Conservation (phyloP, 2,329 filamentous ascomycete genomes). For the Fusarium tanahbumbuense region DNA sequence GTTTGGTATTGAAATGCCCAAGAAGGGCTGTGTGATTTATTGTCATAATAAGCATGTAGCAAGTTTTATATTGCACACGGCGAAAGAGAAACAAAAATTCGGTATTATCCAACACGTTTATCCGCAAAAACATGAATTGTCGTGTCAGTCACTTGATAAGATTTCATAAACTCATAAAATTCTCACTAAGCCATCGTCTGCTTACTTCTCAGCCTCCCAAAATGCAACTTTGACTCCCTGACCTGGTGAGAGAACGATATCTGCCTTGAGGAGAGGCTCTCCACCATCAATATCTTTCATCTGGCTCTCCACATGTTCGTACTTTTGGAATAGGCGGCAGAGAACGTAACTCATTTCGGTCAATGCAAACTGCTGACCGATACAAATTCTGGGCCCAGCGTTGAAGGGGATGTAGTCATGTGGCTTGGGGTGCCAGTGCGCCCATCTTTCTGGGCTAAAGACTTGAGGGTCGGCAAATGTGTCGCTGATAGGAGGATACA, state of each 20-base stretch:
- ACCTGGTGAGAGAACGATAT: constrained; percentile 70
- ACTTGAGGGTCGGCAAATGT: constrained; percentile 59
- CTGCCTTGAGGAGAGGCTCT: constrained; percentile 64
- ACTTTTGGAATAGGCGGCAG: constrained; percentile 78
- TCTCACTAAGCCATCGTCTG: neutral
- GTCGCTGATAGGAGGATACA: constrained; percentile 66
- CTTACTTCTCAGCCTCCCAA: constrained; percentile 57
- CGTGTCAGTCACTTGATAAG: neutral
- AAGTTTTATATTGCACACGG: neutral
- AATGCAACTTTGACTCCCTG: constrained; percentile 70
- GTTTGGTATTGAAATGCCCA: neutral
- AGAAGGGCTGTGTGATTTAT: neutral
- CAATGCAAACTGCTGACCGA: constrained; percentile 84
- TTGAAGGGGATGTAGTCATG: constrained; percentile 84
- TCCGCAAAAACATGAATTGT: neutral
- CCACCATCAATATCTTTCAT: constrained; percentile 68
- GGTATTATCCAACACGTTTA: neutral
- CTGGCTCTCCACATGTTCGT: constrained; percentile 69
- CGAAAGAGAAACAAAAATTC: neutral
- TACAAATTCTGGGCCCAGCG: constrained; percentile 78
- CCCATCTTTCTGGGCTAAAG: constrained; percentile 77
- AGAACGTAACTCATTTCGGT: constrained; percentile 81
- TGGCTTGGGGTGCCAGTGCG: constrained; percentile 69
- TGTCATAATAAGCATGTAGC: neutral
- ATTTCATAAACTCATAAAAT: neutral